Evolutionary conservation across 352 stramenopile genomes (phyloP), one percentile per base, ranked within the genome.

Genomic region (Phytophthora pseudosyringae): DNA sequence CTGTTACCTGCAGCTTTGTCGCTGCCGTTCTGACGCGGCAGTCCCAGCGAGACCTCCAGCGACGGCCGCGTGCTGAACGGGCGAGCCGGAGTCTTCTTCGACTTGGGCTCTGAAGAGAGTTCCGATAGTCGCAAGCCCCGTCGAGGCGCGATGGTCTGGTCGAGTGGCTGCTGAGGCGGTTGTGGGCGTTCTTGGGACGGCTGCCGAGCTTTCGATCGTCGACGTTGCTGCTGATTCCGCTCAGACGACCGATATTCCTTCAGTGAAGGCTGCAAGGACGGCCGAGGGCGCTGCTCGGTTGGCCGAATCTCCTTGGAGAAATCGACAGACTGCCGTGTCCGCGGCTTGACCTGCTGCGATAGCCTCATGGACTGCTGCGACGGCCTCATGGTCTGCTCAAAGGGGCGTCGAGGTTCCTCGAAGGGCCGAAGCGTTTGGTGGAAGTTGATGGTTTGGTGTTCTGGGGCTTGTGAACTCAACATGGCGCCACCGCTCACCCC

Each of bases 321-420:
- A 28, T 45, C 46, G 9, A 45, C 36, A 29, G 45, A 64, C 25
- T 56, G 57, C 10, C 44, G 45, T 31, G 31, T 16, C 35, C 29
- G 40, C 15, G 56, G 28, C 25, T 57, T 64, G 36, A 47, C 25
- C 21, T 61, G 59, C 11, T 52, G 25, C 26, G 45, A 55, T 6
- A 50, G 26, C 6, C 41, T 67, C 50, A 57, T 51, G 31, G 39
- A 62, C 38, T 67, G 58, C 9, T 53, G 26, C 8, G 45, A 50
- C 33, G 44, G 33, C 13, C 50, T 67, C 50, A 67, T 51, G 35
- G 43, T 67, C 26, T 67, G 59, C 18, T 64, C 60, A 29, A 69
- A 69, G 5, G n/a, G 25, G 15, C 16, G 40, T 18, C 26, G 38
- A 25, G 38, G 18, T 29, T 46, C 40, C 40, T 46, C 40, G 18